Conservation (phyloP, 176 grass and related monocot genomes). For the Aegilops sharonensis region DNA sequence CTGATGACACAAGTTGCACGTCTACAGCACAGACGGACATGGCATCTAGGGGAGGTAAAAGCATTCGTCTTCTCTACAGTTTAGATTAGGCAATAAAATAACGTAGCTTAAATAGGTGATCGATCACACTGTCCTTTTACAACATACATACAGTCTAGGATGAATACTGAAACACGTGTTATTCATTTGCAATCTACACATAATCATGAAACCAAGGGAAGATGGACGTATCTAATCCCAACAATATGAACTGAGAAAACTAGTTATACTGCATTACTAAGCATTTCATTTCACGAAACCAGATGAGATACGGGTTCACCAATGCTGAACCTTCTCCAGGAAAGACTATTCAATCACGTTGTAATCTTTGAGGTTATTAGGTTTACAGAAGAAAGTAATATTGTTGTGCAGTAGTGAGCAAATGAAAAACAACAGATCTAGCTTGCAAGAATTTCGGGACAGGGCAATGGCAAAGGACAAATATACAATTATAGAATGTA, state of each 20-base stretch:
- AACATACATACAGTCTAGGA: neutral
- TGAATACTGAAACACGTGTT: neutral
- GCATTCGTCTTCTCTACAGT: neutral
- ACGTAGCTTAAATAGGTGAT: neutral
- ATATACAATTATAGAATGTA: neutral
- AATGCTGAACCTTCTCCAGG: constrained; percentile 4
- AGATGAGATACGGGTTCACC: neutral
- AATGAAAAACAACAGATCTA: neutral
- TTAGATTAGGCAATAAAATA: neutral
- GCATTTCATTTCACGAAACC: neutral
- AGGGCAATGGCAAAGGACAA: neutral
- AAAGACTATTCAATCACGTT: neutral
- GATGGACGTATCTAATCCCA: neutral
- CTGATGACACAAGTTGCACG: neutral
- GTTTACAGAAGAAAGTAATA: neutral
- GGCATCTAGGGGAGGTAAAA: neutral
- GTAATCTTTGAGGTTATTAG: neutral
- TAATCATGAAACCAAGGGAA: neutral
- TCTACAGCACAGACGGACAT: neutral
- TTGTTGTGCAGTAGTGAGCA: neutral
- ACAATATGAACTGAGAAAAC: neutral
- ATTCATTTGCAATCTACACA: neutral
- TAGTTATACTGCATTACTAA: neutral
- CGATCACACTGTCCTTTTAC: too few relatives aligned
- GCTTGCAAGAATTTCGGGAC: neutral